Evolutionary conservation across 352 stramenopile species (phyloP).

Genomic region (Globisporangium recalcitrans): DNA sequence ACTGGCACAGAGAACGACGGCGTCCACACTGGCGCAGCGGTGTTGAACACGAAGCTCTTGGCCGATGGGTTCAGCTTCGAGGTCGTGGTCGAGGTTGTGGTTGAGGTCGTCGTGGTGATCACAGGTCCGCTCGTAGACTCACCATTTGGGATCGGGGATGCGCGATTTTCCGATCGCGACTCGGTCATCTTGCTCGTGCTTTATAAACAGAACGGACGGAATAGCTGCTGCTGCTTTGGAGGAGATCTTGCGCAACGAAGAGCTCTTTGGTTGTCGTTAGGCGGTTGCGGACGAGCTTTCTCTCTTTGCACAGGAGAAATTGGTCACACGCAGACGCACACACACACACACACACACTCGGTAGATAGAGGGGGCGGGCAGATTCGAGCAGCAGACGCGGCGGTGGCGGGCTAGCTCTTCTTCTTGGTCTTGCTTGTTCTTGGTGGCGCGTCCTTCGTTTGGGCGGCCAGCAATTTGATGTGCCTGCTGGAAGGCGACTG

Average conservation of each 20-base stretch:
- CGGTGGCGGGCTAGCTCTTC: not conserved
- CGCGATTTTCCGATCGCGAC: slow-evolving; percentile 19
- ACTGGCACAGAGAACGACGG: slow-evolving; percentile 16
- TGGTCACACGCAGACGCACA: not conserved
- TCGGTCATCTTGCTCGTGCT: slow-evolving; percentile 16
- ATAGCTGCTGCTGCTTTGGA: slow-evolving; percentile 12
- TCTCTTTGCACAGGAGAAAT: not conserved
- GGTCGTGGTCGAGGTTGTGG: not conserved
- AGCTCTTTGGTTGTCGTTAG: too few relatives aligned
- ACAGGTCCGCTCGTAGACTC: slow-evolving; percentile 11
- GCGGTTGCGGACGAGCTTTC: not conserved
- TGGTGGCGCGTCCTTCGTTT: not conserved
- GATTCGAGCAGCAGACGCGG: not conserved
- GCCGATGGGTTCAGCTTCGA: slow-evolving; percentile 58
- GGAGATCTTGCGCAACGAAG: not conserved
- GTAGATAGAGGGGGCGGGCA: not conserved
- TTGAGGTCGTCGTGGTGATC: slow-evolving; percentile 2
- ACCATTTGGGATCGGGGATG: slow-evolving; percentile 10
- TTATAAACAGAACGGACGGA: slow-evolving; percentile 12
- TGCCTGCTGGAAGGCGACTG: not conserved
- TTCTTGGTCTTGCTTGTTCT: slow-evolving; percentile 1
- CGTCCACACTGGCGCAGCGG: slow-evolving; percentile 44
- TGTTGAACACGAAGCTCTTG: slow-evolving; percentile 67
- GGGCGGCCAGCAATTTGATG: not conserved
- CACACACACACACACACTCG: not conserved